Percentiles rank a stretch among this genome's conserved stretches.
phyloP scores from a whole-genome alignment of 1,284 basidiomycete genomes.

The Heterobasidion irregulare region DNA sequence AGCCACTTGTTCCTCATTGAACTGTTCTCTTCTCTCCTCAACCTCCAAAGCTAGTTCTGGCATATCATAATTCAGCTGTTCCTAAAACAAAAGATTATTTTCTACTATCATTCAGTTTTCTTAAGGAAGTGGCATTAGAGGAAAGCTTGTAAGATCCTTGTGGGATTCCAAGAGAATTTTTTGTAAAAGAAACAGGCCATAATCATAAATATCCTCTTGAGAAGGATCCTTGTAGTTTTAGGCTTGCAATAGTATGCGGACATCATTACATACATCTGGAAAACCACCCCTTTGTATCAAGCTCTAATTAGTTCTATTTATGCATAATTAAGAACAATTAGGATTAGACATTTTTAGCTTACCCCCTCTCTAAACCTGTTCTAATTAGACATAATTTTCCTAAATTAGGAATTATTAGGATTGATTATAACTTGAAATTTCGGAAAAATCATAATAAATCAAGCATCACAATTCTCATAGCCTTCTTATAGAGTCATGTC shows the following conservation, averaged over 20 bases:
- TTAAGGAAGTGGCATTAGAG: conserved; percentile 21
- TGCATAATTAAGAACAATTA: too few species aligned
- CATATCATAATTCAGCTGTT: conserved; percentile 27
- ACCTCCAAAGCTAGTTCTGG: conserved; percentile 9
- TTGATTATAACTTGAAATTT: too few species aligned
- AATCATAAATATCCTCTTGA: conserved; percentile 27
- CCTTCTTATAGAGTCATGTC: too few species aligned
- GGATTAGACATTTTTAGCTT: too few species aligned
- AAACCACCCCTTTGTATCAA: too few species aligned
- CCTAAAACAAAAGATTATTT: conserved; percentile 26
- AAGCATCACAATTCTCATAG: too few species aligned
- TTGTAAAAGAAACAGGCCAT: conserved; percentile 29
- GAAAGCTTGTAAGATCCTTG: conserved; percentile 17
- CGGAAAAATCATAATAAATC: too few species aligned
- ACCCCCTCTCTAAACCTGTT: too few species aligned
- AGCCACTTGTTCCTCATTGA: conserved; percentile 4
- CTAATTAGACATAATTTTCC: too few species aligned
- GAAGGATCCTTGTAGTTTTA: conserved; percentile 13
- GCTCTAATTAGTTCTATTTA: too few species aligned
- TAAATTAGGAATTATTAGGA: too few species aligned
- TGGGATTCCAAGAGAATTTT: conserved; percentile 19
- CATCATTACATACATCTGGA: conserved; percentile 37
- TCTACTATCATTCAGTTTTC: conserved; percentile 19
- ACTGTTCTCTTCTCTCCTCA: not conserved
- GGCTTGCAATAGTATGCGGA: conserved; percentile 14